Evolutionary conservation across 352 stramenopile species (phyloP).

Genomic region (Globisporangium barbulae): DNA sequence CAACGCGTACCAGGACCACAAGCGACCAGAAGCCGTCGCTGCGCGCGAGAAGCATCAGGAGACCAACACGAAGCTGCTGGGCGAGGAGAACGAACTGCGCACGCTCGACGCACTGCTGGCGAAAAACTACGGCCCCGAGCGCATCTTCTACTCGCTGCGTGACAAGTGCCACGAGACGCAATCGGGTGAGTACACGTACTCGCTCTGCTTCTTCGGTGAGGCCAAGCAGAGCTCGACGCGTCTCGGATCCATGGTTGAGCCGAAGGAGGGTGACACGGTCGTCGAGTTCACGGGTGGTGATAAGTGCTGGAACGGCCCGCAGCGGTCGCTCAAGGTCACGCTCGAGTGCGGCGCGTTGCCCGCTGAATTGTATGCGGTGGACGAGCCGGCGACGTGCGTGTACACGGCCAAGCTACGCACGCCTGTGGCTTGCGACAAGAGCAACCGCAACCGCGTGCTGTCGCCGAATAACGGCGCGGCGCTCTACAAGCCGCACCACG

Average conservation of each 20-base stretch:
- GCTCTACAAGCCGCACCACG: slow-evolving; percentile 40
- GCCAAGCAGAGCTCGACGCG: slow-evolving; percentile 80
- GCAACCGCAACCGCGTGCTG: slow-evolving; percentile 34
- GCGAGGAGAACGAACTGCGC: slow-evolving; percentile 30
- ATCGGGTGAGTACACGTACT: slow-evolving; percentile 83
- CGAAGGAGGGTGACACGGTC: slow-evolving; percentile 10
- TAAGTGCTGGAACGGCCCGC: slow-evolving; percentile 88
- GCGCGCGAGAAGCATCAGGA: slow-evolving; percentile 47
- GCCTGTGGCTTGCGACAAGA: slow-evolving; percentile 60
- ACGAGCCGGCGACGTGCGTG: slow-evolving; percentile 85
- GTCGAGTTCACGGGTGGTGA: slow-evolving; percentile 64
- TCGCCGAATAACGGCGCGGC: slow-evolving; percentile 21
- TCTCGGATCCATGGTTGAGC: slow-evolving; percentile 64
- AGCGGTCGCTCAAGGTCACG: slow-evolving; percentile 72
- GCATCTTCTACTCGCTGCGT: slow-evolving; percentile 60
- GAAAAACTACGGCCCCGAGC: slow-evolving; percentile 61
- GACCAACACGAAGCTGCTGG: slow-evolving; percentile 32
- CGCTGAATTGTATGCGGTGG: slow-evolving; percentile 62
- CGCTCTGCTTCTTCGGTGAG: slow-evolving; percentile 80
- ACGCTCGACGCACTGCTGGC: slow-evolving; percentile 33
- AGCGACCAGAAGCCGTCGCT: slow-evolving; percentile 40
- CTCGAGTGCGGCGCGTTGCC: slow-evolving; percentile 66
- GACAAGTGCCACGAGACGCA: slow-evolving; percentile 70
- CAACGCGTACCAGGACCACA: slow-evolving; percentile 32
- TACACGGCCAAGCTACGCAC: slow-evolving; percentile 82